Evolutionary conservation across 1,139 yeast species (phyloP), one percentile per base, ranked within the genome.

Genomic region (Kodamaea arcana): DNA sequence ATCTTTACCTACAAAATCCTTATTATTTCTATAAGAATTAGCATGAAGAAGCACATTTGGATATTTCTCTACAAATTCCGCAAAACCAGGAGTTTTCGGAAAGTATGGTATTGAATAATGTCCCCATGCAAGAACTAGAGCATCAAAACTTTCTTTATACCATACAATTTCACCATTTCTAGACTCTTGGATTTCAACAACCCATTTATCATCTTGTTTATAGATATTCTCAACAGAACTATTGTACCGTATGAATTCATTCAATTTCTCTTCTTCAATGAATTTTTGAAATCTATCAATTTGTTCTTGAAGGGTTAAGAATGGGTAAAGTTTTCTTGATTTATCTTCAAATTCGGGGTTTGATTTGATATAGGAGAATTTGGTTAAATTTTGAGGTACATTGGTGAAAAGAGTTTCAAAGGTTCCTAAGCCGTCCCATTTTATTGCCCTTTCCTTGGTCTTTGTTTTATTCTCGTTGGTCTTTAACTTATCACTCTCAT

Each of bases 11-110:
- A 48, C 48, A 43, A 60, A 79, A 18, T 59, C 65, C 3, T 66
- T 63, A 3, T 78, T 69, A 9, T 60, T 61, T 39, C 80, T 65
- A 52, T 72, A 85, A 20, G 70, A 58, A 47, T 77, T 78, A 10
- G 87, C 67, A 54, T 84, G 94, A 9, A 64, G 48, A 2, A 82
- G 58, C 3, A 68, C 52, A 2, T 62, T 67, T 1, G 83, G 80
- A 38, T 54, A 61, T 16, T 55, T 50, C 11, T 45, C 50, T 35
- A 56, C 58, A 71, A 75, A 80, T 31, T 65, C 71, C 2, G 64
- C 57, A 26, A 81, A 53, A 0, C 88, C 88, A 0, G 60, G 58
- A 24, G 70, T 62, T 9, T 65, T 55, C 0, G 86, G 86, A 20
- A 75, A 52, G 42, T 45, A 69, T 0, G 86, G 85, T 17, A 67